These are phyloP conservation scores for Linnemannia exigua DNA, from an alignment of 192 early-diverging fungal species.

Conservation along the genomic window DNA sequence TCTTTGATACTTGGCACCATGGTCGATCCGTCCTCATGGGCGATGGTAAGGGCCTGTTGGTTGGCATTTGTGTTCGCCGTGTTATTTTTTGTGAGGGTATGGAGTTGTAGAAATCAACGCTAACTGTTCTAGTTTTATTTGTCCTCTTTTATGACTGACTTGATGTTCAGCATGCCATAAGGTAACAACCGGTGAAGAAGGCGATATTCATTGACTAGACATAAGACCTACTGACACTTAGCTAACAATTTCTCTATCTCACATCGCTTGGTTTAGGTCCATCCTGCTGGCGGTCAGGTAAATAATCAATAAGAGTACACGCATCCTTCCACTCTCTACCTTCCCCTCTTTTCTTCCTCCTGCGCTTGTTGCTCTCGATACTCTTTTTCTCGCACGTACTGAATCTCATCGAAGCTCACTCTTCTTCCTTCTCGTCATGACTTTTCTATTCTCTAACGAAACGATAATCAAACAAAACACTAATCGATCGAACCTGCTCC, in stretches of 20 bases:
- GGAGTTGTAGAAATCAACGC: background rate
- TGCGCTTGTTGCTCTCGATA: background rate
- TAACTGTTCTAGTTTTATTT: background rate
- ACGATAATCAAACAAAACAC: background rate
- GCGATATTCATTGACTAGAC: background rate
- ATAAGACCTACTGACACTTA: background rate
- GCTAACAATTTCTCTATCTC: background rate
- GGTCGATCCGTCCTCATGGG: conserved; percentile 21
- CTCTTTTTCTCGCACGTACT: background rate
- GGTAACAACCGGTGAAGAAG: background rate
- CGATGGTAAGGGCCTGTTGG: conserved; percentile 7
- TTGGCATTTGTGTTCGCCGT: background rate
- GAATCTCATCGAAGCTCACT: background rate
- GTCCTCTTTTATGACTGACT: background rate
- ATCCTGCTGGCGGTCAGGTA: conserved; percentile 2
- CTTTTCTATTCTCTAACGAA: background rate
- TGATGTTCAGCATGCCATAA: background rate
- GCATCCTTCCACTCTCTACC: background rate
- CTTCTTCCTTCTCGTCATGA: background rate
- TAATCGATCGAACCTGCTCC: background rate
- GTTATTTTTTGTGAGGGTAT: background rate
- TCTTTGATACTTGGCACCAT: conserved; percentile 30
- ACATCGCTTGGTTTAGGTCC: background rate
- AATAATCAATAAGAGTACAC: background rate
- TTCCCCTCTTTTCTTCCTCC: background rate